Percentiles rank a stretch among this genome's conserved stretches.
These are phyloP conservation scores for Colletotrichum australisinense DNA, from an alignment of 2,329 filamentous ascomycete species.

Conservation along the genomic window DNA sequence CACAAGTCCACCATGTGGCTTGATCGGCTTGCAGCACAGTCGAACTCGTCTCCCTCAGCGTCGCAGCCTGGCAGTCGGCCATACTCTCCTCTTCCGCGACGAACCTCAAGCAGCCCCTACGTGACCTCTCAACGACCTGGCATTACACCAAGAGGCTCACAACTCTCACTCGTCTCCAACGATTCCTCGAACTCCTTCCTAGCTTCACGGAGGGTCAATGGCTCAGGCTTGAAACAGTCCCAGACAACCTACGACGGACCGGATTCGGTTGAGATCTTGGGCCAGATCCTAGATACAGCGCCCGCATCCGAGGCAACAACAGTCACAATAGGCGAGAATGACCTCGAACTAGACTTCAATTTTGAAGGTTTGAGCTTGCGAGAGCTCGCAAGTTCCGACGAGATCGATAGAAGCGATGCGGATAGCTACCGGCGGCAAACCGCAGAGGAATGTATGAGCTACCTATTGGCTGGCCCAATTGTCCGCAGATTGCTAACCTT, in stretches of 20 bases:
- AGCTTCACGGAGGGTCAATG: constrained; percentile 73
- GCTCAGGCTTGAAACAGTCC: constrained; percentile 74
- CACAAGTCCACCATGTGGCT: constrained; percentile 77
- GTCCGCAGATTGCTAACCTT: constrained; percentile 30
- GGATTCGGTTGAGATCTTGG: constrained; percentile 79
- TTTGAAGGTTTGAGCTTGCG: constrained; percentile 83
- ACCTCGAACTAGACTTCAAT: constrained; percentile 76
- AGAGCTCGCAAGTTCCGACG: constrained; percentile 67
- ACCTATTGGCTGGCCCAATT: not conserved
- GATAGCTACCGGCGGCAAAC: constrained; percentile 61
- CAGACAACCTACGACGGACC: constrained; percentile 62
- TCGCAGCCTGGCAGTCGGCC: constrained; percentile 71
- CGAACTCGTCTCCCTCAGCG: constrained; percentile 64
- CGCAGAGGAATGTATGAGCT: constrained; percentile 76
- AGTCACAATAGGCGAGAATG: constrained; percentile 55
- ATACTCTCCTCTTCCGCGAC: constrained; percentile 76
- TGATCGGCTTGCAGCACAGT: constrained; percentile 83
- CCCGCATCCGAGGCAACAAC: constrained; percentile 36
- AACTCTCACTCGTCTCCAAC: constrained; percentile 80
- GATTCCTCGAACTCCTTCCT: constrained; percentile 83
- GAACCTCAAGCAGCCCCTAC: constrained; percentile 76
- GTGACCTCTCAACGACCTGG: constrained; percentile 76
- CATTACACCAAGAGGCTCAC: constrained; percentile 78
- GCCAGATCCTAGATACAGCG: constrained; percentile 52
- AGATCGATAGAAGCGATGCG: constrained; percentile 39